Evolutionary conservation across 2,329 filamentous ascomycete genomes (phyloP).

Genomic region (Verticillium zaregamsianum): DNA sequence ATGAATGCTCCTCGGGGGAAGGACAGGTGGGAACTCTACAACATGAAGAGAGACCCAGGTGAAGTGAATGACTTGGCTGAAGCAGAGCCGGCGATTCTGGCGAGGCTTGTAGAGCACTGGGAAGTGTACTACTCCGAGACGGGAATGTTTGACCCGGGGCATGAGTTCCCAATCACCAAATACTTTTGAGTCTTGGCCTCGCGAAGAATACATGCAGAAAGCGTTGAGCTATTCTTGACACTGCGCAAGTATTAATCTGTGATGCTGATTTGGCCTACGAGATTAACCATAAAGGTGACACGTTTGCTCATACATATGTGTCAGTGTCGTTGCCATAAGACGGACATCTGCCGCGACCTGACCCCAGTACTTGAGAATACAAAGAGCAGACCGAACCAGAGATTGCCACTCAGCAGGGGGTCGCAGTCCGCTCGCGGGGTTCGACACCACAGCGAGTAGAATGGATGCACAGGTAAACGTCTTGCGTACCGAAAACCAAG

Average conservation of each 20-base stretch:
- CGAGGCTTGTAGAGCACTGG: slow-evolving; percentile 48
- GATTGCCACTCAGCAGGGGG: slow-evolving; percentile 2
- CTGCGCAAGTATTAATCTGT: too few relatives aligned
- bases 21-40: slow-evolving; percentile 55
- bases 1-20: slow-evolving; percentile 44
- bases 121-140: slow-evolving; percentile 40
- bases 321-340: not conserved
- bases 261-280: not conserved
- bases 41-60: slow-evolving; percentile 46
- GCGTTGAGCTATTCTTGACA: too few relatives aligned
- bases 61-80: slow-evolving; percentile 42
- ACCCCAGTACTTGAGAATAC: not conserved
- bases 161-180: not conserved
- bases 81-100: slow-evolving; percentile 34
- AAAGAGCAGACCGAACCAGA: not conserved
- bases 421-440: not conserved
- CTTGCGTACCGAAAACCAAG: slow-evolving; percentile 9
- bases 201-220: too few relatives aligned
- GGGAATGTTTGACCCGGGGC: not conserved
- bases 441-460: slow-evolving; percentile 6
- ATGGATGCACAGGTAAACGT: slow-evolving; percentile 6
- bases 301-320: not conserved
- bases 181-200: not conserved
- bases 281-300: not conserved
- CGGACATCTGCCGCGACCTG: not conserved